Evolutionary conservation across 768 basidiomycete species (phyloP).

Genomic region (Phylloporus scabripes): DNA sequence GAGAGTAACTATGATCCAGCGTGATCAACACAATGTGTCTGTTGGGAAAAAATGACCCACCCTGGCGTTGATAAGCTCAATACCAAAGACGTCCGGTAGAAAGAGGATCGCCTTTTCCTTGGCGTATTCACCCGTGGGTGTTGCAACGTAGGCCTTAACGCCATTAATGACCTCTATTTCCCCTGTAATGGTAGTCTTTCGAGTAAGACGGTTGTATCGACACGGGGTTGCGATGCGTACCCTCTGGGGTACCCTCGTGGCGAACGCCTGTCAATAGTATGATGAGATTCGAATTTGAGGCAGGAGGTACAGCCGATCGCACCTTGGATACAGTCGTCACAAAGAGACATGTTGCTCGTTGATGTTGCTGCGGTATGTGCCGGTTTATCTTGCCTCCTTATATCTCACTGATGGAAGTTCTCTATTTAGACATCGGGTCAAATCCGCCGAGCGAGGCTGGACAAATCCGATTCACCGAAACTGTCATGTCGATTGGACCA

Average conservation of each 20-base stretch:
- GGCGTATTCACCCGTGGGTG: slow-evolving; percentile 44
- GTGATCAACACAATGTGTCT: neutral
- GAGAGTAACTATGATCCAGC: slow-evolving; percentile 32
- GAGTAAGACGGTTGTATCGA: neutral
- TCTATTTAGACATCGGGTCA: neutral
- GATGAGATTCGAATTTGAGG: slow-evolving; percentile 4
- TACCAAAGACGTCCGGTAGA: slow-evolving; percentile 50
- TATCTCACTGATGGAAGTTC: neutral
- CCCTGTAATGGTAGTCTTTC: slow-evolving; percentile 33
- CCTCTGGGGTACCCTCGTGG: slow-evolving; percentile 45
- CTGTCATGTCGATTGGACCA: no score
- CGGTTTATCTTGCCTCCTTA: slow-evolving; percentile 10
- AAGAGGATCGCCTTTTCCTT: slow-evolving; percentile 54
- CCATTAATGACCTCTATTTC: slow-evolving; percentile 41
- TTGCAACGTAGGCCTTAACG: slow-evolving; percentile 48
- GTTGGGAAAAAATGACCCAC: slow-evolving; percentile 23
- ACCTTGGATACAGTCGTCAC: slow-evolving; percentile 55
- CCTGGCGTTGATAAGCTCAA: slow-evolving; percentile 41
- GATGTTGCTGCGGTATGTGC: neutral
- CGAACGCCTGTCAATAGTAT: slow-evolving; percentile 33
- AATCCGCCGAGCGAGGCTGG: neutral
- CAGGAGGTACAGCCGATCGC: neutral
- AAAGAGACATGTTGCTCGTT: slow-evolving; percentile 42
- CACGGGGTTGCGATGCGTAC: slow-evolving; percentile 19
- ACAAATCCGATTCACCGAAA: neutral